Conservation (phyloP, 108 stramenopile genomes). For the Schizochytrium sp. region DNA sequence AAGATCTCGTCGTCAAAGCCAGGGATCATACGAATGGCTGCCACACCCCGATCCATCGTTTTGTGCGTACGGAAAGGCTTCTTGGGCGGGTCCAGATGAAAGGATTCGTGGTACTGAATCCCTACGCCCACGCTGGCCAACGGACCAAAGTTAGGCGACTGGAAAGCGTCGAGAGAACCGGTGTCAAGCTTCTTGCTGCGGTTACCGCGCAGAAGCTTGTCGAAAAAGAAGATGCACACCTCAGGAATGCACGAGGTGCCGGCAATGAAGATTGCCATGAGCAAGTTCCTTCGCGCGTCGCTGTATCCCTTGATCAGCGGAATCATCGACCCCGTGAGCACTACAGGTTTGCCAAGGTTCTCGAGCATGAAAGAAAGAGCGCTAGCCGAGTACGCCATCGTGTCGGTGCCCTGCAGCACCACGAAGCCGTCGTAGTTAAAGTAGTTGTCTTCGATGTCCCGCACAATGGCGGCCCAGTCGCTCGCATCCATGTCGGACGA, state of each 20-base stretch:
- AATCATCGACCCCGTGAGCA: slow-evolving; percentile 84
- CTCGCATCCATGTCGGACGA: slow-evolving; percentile 75
- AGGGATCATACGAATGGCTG: slow-evolving; percentile 74
- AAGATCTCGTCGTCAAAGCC: slow-evolving; percentile 77
- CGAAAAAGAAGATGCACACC: slow-evolving; percentile 87
- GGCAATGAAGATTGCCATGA: slow-evolving; percentile 84
- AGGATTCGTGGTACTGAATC: slow-evolving; percentile 64
- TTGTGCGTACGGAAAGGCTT: slow-evolving; percentile 72
- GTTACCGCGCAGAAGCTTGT: slow-evolving; percentile 74
- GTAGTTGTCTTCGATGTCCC: slow-evolving; percentile 65
- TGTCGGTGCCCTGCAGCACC: slow-evolving; percentile 90
- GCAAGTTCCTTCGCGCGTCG: slow-evolving; percentile 88
- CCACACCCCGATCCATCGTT: slow-evolving; percentile 71
- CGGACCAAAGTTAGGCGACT: slow-evolving; percentile 81
- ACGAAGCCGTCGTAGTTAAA: slow-evolving; percentile 88
- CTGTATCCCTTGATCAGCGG: slow-evolving; percentile 82
- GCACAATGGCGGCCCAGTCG: slow-evolving; percentile 77
- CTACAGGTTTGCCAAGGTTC: slow-evolving; percentile 89
- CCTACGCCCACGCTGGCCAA: slow-evolving; percentile 76
- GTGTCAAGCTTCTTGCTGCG: slow-evolving; percentile 77
- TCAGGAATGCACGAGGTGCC: slow-evolving; percentile 70
- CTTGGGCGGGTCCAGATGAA: slow-evolving; percentile 62
- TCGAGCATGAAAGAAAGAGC: slow-evolving; percentile 93
- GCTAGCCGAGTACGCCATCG: slow-evolving; percentile 87
- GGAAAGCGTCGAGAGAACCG: slow-evolving; percentile 74